Evolutionary conservation across 257 asterid species (phyloP), one percentile per base, ranked within the genome.

Genomic region (Solanum clarkiae): DNA sequence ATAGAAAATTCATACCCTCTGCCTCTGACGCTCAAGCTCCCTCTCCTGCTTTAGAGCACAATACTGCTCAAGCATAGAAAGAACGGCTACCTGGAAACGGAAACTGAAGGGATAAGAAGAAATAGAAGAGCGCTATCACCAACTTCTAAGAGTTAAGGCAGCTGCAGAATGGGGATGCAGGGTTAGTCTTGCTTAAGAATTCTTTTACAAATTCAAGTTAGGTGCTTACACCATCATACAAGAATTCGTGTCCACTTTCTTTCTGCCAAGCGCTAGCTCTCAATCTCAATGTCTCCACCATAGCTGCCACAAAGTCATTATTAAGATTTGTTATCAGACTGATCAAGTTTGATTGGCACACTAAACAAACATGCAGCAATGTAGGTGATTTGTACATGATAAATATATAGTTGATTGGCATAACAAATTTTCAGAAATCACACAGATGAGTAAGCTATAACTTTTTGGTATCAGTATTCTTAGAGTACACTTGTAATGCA

Each of bases 1-100:
- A 84, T 49, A 16, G 59, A 86, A 80, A 42, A 85, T 47, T 20
- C 84, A 53, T 91, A 96, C 98, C 93, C 93, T 94, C 89, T 93
- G 95, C 89, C 94, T 94, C 88, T 90, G 97, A 49, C 90, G 92
- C 84, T 95, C 98, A 89, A 93, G 92, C 82, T 93, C 98, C 85
- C 91, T 95, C 90, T 94, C 89, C 85, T 83, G 92, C 91, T 92
- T 92, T 86, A 94, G 83, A 75, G 89, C 92, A 70, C 91, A 68
- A 89, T 96, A 95, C 85, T 93, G 91, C 75, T 93, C 96, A 59
- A 96, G 85, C 97, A 93, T 94, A 88, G 89, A 88, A 16, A 88
- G 71, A 87, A 96, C 93, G 70, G 93, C 90, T 87, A 94, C 95
- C 99, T 96, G 91, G 80, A 79, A 7, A 80, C 83, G 8, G 12